Base-by-base conservation (phyloP, 345 rosid genomes). In the Salix dunnii region DNA sequence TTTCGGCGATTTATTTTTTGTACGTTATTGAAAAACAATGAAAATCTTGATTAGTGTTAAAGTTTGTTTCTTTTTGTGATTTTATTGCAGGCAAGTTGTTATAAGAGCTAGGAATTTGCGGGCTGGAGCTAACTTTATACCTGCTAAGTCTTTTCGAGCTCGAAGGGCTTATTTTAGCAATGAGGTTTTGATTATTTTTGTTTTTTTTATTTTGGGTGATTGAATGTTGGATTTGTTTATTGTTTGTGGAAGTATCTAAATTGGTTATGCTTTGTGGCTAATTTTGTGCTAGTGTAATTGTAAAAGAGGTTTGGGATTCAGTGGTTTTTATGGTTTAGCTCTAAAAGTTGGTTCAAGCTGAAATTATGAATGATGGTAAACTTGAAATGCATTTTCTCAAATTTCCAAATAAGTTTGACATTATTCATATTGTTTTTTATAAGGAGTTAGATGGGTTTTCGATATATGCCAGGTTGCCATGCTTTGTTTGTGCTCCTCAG, bases 71-170 rank as follows among this genome's bases (percentile, higher is more conserved):
- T 38, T 48, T 70, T 60, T 72, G 42, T 69, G 6, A 31, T 31
- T 68, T 40, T 68, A 35, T 65, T 53, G 3, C 82, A 96, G 99
- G 77, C 98, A 96, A 86, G 86, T 96, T 78, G 79, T 94, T 7
- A 77, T 90, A 76, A 89, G 98, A 83, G 99, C 98, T 75, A 88
- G 98, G 84, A 92, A 88, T 84, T 87, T 96, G 66, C 93, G 95
- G 4, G 85, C 92, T 25, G 94, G 81, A 7, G 98, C 99, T 61
- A 96, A 96, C 88, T 96, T 92, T 43, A 90, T 96, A 30, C 92
- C 99, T 55, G 67, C 85, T 11, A 96, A 85, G 89, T 84, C 99
- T 30, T 96, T 96, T 82, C 97, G 97, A 16, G 83, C 94, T 75
- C 95, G 98, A 36, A 89, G 93, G 81, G 70, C 85, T 75, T 94